Base-by-base conservation (phyloP, 2,329 filamentous ascomycete species). In the Aplosporella prunicola region DNA sequence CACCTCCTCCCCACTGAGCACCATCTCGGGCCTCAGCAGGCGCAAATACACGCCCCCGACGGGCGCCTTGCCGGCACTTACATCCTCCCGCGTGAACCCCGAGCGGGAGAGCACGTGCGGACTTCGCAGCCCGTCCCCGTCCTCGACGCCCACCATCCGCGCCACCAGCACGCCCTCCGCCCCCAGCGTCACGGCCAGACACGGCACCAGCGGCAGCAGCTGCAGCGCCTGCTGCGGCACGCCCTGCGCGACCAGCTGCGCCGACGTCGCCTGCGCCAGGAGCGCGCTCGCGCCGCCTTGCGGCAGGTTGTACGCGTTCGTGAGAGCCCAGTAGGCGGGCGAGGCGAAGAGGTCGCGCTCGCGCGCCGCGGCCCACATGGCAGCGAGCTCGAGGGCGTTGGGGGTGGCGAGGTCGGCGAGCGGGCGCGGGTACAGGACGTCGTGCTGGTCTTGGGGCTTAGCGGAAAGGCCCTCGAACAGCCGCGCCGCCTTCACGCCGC, bases 201-300 rank as follows among this genome's bases (percentile, higher is more conserved):
- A 84, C 0, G 88, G 87, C 15, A 95, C 81, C 49, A 86, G 93
- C 0, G 91, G 91, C 1, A 95, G 71, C 14, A 98, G 72, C 51
- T 91, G 84, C 26, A 95, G 72, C 23, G 72, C 76, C 62, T 89
- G 82, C 48, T 93, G 80, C 0, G 89, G 86, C 9, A 94, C 74
- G 1, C 89, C 91, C 8, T 76, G 68, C 47, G 93, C 81, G 1
- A 87, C 82, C 35, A 95, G 66, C 3, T 69, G 67, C 0, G 62
- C 51, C 2, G 72, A 77, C 0, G 84, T 82, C n/a, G 87, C 65
- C 4, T 71, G 64, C 0, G 82, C 69, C 35, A 94, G 80, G 1
- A 76, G 72, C 18, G 87, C 78, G 35, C 85, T 69, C 1, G 85
- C 80, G 3, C 80, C 70, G 0, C 68, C 59, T n/a, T 73, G 73